A percentile compares a stretch with the other conserved stretches of the same genome.
These are phyloP conservation scores for baker's yeast (Saccharomyces cerevisiae) DNA, from an alignment of 805 yeast genomes.

Conservation along the genomic window DNA sequence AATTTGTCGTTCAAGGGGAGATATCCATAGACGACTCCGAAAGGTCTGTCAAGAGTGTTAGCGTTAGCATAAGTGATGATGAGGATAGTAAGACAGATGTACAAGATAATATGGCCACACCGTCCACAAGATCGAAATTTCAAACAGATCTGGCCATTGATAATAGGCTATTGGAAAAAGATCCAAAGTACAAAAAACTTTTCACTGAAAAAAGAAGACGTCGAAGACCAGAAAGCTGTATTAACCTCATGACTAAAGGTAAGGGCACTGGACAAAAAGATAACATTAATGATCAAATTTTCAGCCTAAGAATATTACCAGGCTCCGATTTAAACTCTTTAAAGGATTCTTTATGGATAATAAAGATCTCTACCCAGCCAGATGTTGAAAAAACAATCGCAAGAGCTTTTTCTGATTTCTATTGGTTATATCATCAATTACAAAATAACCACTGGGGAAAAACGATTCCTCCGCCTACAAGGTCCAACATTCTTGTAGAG, in stretches of 20 bases:
- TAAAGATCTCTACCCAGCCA: not conserved
- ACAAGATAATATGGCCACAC: not conserved
- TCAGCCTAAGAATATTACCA: not conserved
- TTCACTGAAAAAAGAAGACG: not conserved
- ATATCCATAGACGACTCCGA: not conserved
- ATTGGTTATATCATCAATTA: slow-evolving; percentile 86
- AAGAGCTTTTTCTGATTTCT: slow-evolving; percentile 82
- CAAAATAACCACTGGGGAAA: slow-evolving; percentile 80
- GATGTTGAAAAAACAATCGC: not conserved
- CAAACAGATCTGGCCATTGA: not conserved
- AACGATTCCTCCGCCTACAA: slow-evolving; percentile 90
- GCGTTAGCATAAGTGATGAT: not conserved
- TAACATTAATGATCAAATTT: not conserved
- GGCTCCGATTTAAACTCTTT: not conserved
- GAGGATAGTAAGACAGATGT: not conserved
- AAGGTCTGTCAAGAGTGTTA: not conserved
- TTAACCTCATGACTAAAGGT: not conserved
- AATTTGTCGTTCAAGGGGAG: not conserved
- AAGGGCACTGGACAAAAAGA: not conserved
- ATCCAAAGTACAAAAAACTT: not conserved
- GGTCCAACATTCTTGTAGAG: slow-evolving; percentile 30
- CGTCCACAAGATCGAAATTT: not conserved
- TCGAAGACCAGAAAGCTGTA: not conserved
- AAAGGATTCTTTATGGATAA: not conserved
- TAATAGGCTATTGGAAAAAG: not conserved